Base-by-base conservation (phyloP, 2,329 filamentous ascomycete genomes). In the Colletotrichum filicis region DNA sequence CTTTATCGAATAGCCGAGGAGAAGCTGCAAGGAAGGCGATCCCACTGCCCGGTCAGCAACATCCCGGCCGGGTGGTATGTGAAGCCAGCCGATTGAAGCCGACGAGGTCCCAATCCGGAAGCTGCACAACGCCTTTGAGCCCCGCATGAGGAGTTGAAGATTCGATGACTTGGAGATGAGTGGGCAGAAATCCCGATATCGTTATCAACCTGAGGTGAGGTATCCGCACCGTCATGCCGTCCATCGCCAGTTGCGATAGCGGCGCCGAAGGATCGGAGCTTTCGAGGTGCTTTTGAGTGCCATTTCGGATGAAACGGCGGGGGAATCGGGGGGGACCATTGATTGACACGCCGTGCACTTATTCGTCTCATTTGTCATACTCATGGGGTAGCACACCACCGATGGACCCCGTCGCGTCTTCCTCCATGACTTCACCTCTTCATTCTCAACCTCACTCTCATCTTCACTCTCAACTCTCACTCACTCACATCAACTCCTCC, bases 291-390 rank as follows among this genome's bases (percentile, higher is more conserved):
- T 24, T 28, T 7, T 37, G 35, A 8, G 32, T 8, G 49, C 32
- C n/a, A 24, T 35, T 60, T 60, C 57, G 57, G 32, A 53, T 63
- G 42, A 22, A 32, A 52, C 49, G 16, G 22, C 32, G 46, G 6
- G 5, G 28, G n/a, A 35, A 14, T 30, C 28, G 28, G n/a, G 7
- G 28, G n/a, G 55, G 37, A 4, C 37, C 37, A 19, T 19, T 22
- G 12, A n/a, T 32, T 35, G 19, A 24, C 56, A 32, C 53, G 12
- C 22, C 24, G 19, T 42, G 26, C 42, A 14, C 42, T 49, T 49
- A 24, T n/a, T 53, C 61, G 14, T 28, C n/a, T n/a, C 26, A 72
- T 72, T 72, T 68, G 69, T 72, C 69, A 72, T 68, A 62, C 57
- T 42, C 57, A 37, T 37, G 11, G 59, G 32, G 16, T 22, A 62